Evolutionary conservation across 306 rosid species (phyloP), one percentile per base, ranked within the genome.

Genomic region (Bauhinia variegata): DNA sequence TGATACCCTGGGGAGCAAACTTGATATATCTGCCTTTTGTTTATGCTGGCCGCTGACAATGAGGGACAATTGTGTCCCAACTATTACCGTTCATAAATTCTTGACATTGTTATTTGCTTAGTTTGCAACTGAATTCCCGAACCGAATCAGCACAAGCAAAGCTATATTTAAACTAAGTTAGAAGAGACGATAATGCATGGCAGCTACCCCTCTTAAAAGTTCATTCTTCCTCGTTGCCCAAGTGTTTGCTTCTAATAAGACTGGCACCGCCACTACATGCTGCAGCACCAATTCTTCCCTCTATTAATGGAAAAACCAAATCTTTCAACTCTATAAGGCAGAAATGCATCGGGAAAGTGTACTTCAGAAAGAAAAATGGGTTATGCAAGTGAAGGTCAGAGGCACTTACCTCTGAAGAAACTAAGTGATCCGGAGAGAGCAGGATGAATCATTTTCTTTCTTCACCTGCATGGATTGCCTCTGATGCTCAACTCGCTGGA

Each of bases 401-500:
- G 11, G 5, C 14, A 73, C 57, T 0, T 71, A 88, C 84, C 87
- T 80, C 51, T 52, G 58, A 60, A 60, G 67, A 70, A 15, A 48
- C 39, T 58, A 86, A 54, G 84, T 83, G 63, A 82, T 88, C 54
- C 79, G 72, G 51, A 85, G 85, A 61, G 83, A 68, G 76, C 88
- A 85, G 61, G 80, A 79, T 66, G 87, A 83, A 67, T 85, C 89
- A 49, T 76, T 79, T 61, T 84, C 86, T 41, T 65, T 85, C 78
- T 82, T 87, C 72, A 68, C 61, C 71, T 82, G 89, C 72, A 83
- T 57, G 53, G 86, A 79, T 51, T 84, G 87, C 65, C 88, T 77
- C 64, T 87, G 88, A 77, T 84, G 86, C 81, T 87, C 93, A 3
- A 89, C 96, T 39, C 85, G 91, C 47, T 87, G 95, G 65, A 92